Evolutionary conservation across 163 green algal species (phyloP).

Genomic region (Coccomyxa subellipsoidea): DNA sequence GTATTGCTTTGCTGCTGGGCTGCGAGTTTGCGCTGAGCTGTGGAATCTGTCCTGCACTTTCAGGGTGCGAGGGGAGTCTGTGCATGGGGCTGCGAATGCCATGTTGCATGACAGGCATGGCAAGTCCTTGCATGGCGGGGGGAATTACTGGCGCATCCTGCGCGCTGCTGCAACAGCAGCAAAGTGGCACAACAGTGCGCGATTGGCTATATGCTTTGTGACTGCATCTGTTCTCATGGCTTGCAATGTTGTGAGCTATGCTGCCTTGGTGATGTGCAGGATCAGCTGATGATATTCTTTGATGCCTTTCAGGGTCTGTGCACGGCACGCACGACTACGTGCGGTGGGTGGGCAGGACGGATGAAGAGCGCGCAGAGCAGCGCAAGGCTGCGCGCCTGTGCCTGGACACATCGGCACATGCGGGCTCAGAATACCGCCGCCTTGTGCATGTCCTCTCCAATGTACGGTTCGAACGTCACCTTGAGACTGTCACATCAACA

Average conservation of each 20-base stretch:
- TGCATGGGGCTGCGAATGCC: constrained; percentile 25
- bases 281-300: neutral
- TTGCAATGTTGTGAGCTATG: neutral
- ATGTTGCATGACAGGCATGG: neutral
- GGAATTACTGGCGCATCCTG: constrained; percentile 52
- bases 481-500: neutral
- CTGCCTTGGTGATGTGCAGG: no score
- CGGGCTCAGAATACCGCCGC: constrained; percentile 21
- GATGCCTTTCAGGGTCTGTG: constrained; percentile 9
- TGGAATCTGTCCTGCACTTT: no score
- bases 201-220: neutral
- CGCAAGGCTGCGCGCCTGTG: constrained; percentile 70
- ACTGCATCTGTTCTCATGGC: neutral
- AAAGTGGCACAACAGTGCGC: constrained; percentile 1
- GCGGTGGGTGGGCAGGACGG: constrained; percentile 3
- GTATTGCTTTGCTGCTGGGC: neutral
- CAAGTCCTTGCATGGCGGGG: constrained; percentile 36
- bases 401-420: constrained; percentile 64
- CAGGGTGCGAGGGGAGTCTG: constrained; percentile 20
- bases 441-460: constrained; percentile 19
- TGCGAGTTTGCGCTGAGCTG: no score
- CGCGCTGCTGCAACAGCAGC: constrained; percentile 38
- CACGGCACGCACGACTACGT: constrained; percentile 7
- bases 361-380: constrained; percentile 56
- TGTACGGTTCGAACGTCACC: neutral